Evolutionary conservation across 2,329 filamentous ascomycete species (phyloP).

Genomic region (Achaetomium macrosporum): DNA sequence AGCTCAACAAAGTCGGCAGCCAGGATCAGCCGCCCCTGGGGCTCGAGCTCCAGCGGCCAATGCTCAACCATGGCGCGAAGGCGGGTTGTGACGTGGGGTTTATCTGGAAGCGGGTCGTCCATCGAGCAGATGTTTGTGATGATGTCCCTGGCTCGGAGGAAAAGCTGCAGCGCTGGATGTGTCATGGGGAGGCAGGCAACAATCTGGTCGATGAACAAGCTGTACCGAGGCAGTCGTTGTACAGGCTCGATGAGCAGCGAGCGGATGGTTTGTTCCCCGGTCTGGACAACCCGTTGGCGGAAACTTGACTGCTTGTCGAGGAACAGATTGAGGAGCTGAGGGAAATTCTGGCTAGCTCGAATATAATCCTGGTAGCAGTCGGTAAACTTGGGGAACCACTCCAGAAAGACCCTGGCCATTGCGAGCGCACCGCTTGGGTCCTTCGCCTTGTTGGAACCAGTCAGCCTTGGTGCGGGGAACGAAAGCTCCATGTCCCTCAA

Average conservation of each 20-base stretch:
- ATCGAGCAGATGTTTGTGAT: constrained; percentile 96
- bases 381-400: constrained; percentile 91
- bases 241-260: constrained; percentile 95
- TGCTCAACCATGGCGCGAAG: constrained; percentile 70
- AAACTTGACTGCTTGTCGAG: constrained; percentile 78
- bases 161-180: constrained; percentile 74
- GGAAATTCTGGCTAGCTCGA: constrained; percentile 80
- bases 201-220: constrained; percentile 93
- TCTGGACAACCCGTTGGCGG: constrained; percentile 69
- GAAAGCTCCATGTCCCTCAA: constrained; percentile 65
- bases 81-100: constrained; percentile 66
- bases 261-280: constrained; percentile 83
- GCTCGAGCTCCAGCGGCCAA: constrained; percentile 68
- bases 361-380: constrained; percentile 93
- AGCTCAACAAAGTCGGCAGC: constrained; percentile 77
- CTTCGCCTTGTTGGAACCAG: constrained; percentile 43
- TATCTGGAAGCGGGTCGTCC: constrained; percentile 64
- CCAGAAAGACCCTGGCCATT: constrained; percentile 74
- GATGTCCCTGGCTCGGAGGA: constrained; percentile 86
- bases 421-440: constrained; percentile 73
- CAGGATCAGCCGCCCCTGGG: constrained; percentile 71
- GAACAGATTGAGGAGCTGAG: constrained; percentile 71
- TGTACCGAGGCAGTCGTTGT: constrained; percentile 89
- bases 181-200: constrained; percentile 76
- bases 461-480: constrained; percentile 37